A percentile compares a stretch with the other conserved stretches of the same genome.
Conservation (phyloP, 768 basidiomycete species). For the Bullera alba region DNA sequence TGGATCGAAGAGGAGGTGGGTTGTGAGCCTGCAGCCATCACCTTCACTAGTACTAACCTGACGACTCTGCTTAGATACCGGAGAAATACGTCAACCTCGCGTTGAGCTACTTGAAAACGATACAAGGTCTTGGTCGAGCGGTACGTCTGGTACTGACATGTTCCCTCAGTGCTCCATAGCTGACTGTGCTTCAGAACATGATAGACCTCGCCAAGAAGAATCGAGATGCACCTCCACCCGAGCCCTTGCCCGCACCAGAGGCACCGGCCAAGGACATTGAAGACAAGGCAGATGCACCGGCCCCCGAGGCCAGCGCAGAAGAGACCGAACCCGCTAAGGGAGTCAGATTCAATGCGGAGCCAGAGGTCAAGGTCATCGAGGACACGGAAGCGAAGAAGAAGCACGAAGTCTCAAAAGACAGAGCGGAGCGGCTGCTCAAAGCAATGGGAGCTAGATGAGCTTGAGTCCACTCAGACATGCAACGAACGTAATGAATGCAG, state of each 20-base stretch:
- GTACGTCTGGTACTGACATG: slow-evolving; percentile 3
- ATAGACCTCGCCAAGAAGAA: neutral
- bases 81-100: slow-evolving; percentile 14
- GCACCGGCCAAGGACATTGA: neutral
- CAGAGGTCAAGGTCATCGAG: too few species aligned
- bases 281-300: neutral
- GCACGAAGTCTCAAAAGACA: neutral
- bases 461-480: too few species aligned
- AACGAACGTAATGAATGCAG: too few species aligned
- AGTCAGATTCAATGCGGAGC: neutral
- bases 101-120: slow-evolving; percentile 11
- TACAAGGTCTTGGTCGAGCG: slow-evolving; percentile 6
- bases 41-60: neutral
- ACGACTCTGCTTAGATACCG: slow-evolving; percentile 2
- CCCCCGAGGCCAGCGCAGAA: neutral
- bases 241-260: neutral
- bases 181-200: neutral
- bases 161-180: neutral
- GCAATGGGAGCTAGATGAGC: slow-evolving; percentile 1
- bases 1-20: slow-evolving; percentile 4
- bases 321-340: neutral
- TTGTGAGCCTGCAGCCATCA: neutral
- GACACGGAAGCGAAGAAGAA: neutral
- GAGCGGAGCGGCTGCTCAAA: slow-evolving; percentile 4
- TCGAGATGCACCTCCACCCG: neutral